A percentile compares a stretch with the other conserved stretches of the same genome.
Conservation (phyloP, 106 monocot genomes). For the Apostasia shenzhenica region DNA sequence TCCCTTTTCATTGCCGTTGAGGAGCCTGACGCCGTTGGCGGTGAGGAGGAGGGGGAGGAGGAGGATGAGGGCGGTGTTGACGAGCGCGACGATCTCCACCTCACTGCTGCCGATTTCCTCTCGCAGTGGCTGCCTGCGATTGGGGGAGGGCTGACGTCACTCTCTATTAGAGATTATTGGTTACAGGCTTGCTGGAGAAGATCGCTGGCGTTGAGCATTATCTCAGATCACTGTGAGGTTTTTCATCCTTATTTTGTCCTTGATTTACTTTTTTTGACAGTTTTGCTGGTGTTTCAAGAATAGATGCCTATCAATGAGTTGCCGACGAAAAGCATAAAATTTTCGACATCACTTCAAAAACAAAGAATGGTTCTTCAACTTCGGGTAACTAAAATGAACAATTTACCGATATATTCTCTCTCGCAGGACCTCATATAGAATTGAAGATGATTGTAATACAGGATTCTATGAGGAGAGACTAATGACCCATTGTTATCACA, state of each 20-base stretch:
- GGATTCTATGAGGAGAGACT: too few species aligned
- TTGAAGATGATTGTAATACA: too few species aligned
- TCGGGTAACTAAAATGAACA: too few species aligned
- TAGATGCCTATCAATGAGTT: not conserved
- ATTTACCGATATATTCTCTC: too few species aligned
- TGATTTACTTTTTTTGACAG: not conserved
- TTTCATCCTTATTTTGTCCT: too few species aligned
- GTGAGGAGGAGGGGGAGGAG: slow-evolving; percentile 16
- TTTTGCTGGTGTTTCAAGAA: not conserved
- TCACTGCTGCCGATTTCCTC: slow-evolving; percentile 27
- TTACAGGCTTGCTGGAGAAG: slow-evolving; percentile 43
- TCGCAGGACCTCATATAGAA: too few species aligned
- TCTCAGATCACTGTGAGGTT: slow-evolving; percentile 33
- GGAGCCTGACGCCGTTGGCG: not conserved
- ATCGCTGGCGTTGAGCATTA: slow-evolving; percentile 26
- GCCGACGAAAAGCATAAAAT: too few species aligned
- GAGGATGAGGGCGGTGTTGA: slow-evolving; percentile 17
- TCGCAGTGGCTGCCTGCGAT: slow-evolving; percentile 17
- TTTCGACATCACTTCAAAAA: not conserved
- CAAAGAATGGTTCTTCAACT: too few species aligned
- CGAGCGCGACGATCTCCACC: slow-evolving; percentile 47
- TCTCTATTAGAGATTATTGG: slow-evolving; percentile 41
- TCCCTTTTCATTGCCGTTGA: slow-evolving; percentile 16
- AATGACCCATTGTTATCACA: too few species aligned
- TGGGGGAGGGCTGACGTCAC: slow-evolving; percentile 15